Percentiles rank a stretch among this genome's conserved stretches.
phyloP scores from a whole-genome alignment of 1,139 yeast genomes.

The Candida tetrigidarum region DNA sequence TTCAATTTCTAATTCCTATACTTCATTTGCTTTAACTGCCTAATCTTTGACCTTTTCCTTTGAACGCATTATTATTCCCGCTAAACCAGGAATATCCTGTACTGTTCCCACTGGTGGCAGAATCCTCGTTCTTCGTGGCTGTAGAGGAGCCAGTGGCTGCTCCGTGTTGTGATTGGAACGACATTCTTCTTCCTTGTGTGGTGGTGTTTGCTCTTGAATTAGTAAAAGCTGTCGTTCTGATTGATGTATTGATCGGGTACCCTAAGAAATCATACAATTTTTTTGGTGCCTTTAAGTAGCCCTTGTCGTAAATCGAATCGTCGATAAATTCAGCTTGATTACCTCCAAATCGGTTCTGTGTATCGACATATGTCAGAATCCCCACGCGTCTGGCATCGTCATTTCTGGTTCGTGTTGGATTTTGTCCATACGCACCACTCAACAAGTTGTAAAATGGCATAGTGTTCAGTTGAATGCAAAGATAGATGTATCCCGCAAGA shows the following conservation, averaged over 20 bases:
- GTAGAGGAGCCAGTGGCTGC: neutral
- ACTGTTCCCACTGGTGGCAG: slow-evolving; percentile 7
- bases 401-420: slow-evolving; percentile 7
- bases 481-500: slow-evolving; percentile 59
- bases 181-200: neutral
- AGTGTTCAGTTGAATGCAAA: slow-evolving; percentile 60
- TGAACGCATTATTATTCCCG: slow-evolving; percentile 22
- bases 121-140: neutral
- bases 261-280: slow-evolving; percentile 37
- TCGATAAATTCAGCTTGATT: slow-evolving; percentile 26
- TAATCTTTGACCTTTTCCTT: slow-evolving; percentile 41
- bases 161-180: slow-evolving; percentile 1
- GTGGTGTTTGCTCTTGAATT: slow-evolving; percentile 2
- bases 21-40: too few relatives aligned
- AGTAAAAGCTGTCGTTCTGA: slow-evolving; percentile 36
- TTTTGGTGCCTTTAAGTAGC: slow-evolving; percentile 48
- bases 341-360: slow-evolving; percentile 3
- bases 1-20: too few relatives aligned
- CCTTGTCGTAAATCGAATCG: slow-evolving; percentile 45
- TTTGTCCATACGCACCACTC: slow-evolving; percentile 32
- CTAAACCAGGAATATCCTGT: slow-evolving; percentile 24
- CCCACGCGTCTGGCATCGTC: slow-evolving; percentile 40
- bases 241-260: slow-evolving; percentile 33
- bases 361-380: slow-evolving; percentile 18
- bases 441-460: slow-evolving; percentile 46